Evolutionary conservation across 495 filamentous ascomycete species (phyloP), one percentile per base, ranked within the genome.

Genomic region (Jackrogersella multiformis): DNA sequence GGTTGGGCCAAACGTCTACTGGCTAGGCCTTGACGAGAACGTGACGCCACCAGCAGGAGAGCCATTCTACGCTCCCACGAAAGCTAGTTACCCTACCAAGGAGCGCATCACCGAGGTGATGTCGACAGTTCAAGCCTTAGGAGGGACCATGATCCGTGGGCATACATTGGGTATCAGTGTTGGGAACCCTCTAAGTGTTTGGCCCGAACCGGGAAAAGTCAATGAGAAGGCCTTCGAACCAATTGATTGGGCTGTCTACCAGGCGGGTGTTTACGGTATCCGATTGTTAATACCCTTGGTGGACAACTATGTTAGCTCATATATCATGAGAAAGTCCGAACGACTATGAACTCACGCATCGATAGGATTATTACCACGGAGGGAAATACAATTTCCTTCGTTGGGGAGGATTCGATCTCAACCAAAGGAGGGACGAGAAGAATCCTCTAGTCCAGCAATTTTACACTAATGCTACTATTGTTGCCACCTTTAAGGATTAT

Each of bases 1-100:
- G 1, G 78, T 80, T 36, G 84, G 82, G 0, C 79, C 80, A 6
- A 87, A 87, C 61, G 77, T 86, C 6, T 87, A 87, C 73, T 86
- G 84, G 84, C 76, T 86, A 18, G 84, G 84, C 1, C 78, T 87
- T 0, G 84, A 87, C 64, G 83, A 87, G 74, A 86, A 87, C 69
- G 83, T 87, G 18, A 76, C 74, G 5, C 84, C 83, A 1, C 79
- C 82, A 0, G 61, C 74, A 0, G 82, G 78, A 6, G 73, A 81
- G 60, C 83, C 84, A 4, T 86, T 76, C 69, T 83, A 86, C 56
- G 78, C 78, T 0, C 77, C 78, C 3, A 75, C 71, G 39, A 81
- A 81, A 16, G 79, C 82, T 18, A 82, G 78, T 58, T 87, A 86
- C 60, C 84, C 84, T n/a, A 82, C 79, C 35, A 78, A 79, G 45